Conservation (phyloP, 805 yeast species). For the Candida cerambycidarum region DNA sequence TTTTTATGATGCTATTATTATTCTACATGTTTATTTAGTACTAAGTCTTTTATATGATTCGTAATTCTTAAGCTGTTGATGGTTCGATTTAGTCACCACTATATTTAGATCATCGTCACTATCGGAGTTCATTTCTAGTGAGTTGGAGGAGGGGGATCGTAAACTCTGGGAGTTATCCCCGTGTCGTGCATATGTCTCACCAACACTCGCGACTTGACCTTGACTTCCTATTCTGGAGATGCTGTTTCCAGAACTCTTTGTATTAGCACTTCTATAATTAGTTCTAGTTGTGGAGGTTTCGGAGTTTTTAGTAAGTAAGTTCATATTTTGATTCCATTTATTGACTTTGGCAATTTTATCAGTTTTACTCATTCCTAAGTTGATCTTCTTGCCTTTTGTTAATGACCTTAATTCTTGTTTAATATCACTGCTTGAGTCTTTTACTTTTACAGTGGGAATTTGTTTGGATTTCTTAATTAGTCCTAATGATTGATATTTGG, state of each 20-base stretch:
- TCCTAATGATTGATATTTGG: constrained; percentile 22
- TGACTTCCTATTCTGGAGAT: background rate
- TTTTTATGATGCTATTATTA: too few relatives aligned
- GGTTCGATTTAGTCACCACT: constrained; percentile 7
- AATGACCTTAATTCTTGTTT: constrained; percentile 9
- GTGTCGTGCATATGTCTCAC: constrained; percentile 1
- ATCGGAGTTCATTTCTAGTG: constrained; percentile 2
- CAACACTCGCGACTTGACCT: background rate
- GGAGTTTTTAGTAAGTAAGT: background rate
- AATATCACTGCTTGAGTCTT: background rate
- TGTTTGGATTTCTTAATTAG: constrained; percentile 11
- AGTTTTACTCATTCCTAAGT: constrained; percentile 14
- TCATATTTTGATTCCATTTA: constrained; percentile 12
- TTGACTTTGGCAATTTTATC: constrained; percentile 10
- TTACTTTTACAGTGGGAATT: background rate
- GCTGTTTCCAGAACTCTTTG: background rate
- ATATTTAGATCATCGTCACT: constrained; percentile 14
- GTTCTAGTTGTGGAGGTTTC: background rate
- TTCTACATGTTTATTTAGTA: background rate
- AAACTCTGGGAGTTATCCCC: background rate
- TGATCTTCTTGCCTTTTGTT: constrained; percentile 12
- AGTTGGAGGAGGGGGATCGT: background rate
- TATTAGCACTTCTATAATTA: background rate
- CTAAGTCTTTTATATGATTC: constrained; percentile 7
- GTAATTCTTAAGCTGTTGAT: constrained; percentile 5